phyloP scores from a whole-genome alignment of 192 early-diverging fungal genomes.

The Coemansia sp. region DNA sequence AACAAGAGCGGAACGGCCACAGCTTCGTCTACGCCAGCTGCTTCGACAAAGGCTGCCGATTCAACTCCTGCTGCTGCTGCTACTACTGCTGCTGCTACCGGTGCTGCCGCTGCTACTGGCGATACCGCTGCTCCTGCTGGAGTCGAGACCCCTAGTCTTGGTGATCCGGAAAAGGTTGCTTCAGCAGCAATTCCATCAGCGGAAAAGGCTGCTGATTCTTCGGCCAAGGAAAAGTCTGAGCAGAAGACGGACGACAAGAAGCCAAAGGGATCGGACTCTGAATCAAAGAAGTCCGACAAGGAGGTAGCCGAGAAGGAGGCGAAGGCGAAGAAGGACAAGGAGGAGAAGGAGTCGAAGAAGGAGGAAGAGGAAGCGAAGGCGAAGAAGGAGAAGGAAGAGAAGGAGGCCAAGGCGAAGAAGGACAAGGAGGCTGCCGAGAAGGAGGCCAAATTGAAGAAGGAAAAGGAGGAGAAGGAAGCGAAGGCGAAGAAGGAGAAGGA shows the following conservation, averaged over 20 bases:
- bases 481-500: slow-evolving; percentile 7
- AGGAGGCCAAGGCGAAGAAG: slow-evolving; percentile 6
- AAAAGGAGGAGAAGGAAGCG: slow-evolving; percentile 1
- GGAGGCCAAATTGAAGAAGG: slow-evolving; percentile 12
- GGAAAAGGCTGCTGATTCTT: slow-evolving; percentile 11
- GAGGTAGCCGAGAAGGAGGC: neutral
- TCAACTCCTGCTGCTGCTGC: slow-evolving; percentile 11
- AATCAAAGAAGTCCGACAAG: slow-evolving; percentile 6
- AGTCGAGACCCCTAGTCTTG: slow-evolving; percentile 14
- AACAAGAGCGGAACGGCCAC: slow-evolving; percentile 2
- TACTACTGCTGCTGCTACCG: slow-evolving; percentile 6
- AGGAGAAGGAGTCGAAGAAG: neutral
- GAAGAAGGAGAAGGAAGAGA: slow-evolving; percentile 3
- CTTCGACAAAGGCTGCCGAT: slow-evolving; percentile 15
- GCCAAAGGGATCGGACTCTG: slow-evolving; percentile 9
- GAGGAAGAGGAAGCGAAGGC: slow-evolving; percentile 3
- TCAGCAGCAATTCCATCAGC: slow-evolving; percentile 18
- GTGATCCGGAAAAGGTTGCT: slow-evolving; percentile 22
- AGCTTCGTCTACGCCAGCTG: neutral
- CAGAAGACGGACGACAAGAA: slow-evolving; percentile 6
- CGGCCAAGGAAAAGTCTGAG: slow-evolving; percentile 14
- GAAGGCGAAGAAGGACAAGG: neutral
- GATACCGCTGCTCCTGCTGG: neutral
- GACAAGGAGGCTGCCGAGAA: slow-evolving; percentile 13
- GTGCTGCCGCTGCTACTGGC: neutral